Conservation (phyloP, 305 asterid genomes). For the Striga hermonthica region DNA sequence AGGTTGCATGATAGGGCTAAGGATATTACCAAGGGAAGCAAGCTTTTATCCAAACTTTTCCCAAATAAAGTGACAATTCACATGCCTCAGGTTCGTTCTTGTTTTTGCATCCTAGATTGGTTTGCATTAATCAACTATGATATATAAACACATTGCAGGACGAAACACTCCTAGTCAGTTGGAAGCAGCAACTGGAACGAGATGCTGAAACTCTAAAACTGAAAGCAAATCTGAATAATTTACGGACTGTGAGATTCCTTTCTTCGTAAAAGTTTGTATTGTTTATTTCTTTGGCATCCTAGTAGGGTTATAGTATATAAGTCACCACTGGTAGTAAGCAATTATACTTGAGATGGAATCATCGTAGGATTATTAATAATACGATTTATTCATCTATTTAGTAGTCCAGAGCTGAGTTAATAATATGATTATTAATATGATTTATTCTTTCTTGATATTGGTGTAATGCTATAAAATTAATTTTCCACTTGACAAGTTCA, state of each 20-base stretch:
- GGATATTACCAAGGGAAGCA: constrained; percentile 69
- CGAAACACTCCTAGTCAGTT: constrained; percentile 57
- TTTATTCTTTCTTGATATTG: neutral
- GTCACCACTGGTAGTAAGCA: constrained; percentile 1
- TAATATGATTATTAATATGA: neutral
- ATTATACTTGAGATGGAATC: constrained; percentile 14
- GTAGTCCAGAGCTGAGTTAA: no score
- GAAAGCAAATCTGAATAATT: constrained; percentile 60
- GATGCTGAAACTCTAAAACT: constrained; percentile 68
- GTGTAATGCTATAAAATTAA: constrained; percentile 21
- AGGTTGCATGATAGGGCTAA: constrained; percentile 66
- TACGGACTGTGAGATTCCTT: constrained; percentile 51
- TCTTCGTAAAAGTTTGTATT: constrained; percentile 3
- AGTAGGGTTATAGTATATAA: constrained; percentile 19
- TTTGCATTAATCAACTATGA: constrained; percentile 30
- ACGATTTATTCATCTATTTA: no score
- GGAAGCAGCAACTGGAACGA: constrained; percentile 72
- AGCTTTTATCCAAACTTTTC: constrained; percentile 67
- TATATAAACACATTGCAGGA: constrained; percentile 45
- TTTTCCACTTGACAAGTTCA: constrained; percentile 1
- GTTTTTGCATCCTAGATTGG: constrained; percentile 11
- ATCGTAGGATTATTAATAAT: constrained; percentile 10
- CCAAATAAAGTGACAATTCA: constrained; percentile 76
- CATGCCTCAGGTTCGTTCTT: constrained; percentile 63
- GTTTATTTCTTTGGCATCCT: neutral